phyloP scores from a whole-genome alignment of 495 filamentous ascomycete species.

The Coniosporium apollinis region DNA sequence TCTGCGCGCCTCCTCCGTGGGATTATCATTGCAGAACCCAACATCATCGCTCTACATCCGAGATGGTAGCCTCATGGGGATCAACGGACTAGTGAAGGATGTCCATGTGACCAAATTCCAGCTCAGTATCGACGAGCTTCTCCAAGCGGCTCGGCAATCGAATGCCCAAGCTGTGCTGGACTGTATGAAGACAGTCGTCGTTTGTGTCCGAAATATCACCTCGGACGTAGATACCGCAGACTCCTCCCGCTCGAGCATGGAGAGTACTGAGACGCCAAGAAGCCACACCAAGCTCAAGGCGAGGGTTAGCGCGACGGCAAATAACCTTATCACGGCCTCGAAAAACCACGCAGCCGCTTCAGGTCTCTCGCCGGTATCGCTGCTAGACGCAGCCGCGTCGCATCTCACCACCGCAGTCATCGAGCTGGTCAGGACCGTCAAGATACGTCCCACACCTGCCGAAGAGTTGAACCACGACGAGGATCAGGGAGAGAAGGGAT shows the following conservation, averaged over 20 bases:
- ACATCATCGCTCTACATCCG: slow-evolving; percentile 32
- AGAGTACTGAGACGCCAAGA: slow-evolving; percentile 32
- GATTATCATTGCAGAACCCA: slow-evolving; percentile 39
- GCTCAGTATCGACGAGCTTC: slow-evolving; percentile 80
- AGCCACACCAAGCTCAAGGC: slow-evolving; percentile 48
- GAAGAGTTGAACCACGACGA: slow-evolving; percentile 1
- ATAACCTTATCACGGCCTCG: slow-evolving; percentile 85
- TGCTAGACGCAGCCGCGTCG: slow-evolving; percentile 89
- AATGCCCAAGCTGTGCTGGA: slow-evolving; percentile 56
- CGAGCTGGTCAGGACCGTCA: slow-evolving; percentile 65
- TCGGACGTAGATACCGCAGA: slow-evolving; percentile 36
- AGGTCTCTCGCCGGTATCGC: slow-evolving; percentile 83
- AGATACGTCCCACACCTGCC: slow-evolving; percentile 58
- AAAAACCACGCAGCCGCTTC: slow-evolving; percentile 71
- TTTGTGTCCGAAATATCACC: slow-evolving; percentile 62
- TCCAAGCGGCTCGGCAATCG: slow-evolving; percentile 58
- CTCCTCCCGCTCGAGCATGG: slow-evolving; percentile 24
- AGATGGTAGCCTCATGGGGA: slow-evolving; percentile 53
- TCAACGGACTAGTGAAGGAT: slow-evolving; percentile 68
- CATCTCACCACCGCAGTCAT: slow-evolving; percentile 75
- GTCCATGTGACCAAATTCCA: slow-evolving; percentile 91
- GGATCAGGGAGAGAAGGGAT: neutral
- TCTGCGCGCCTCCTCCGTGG: slow-evolving; percentile 63
- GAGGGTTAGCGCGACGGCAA: slow-evolving; percentile 74
- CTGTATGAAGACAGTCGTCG: slow-evolving; percentile 64